phyloP scores from a whole-genome alignment of 148 eudicot species.

The Amaranthus hypochondriacus region DNA sequence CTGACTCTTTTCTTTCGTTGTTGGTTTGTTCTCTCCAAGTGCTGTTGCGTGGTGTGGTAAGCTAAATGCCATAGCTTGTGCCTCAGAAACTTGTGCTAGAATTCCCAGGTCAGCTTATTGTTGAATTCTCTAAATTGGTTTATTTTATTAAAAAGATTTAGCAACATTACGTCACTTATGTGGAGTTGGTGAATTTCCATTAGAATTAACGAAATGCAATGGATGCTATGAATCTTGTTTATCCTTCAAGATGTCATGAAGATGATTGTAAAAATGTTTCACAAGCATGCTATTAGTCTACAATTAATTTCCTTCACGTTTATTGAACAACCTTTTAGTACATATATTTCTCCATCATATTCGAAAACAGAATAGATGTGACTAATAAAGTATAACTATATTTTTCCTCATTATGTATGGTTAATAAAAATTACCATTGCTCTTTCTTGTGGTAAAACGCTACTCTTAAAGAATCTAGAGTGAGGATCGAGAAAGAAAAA shows the following conservation, averaged over 20 bases:
- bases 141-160: background rate
- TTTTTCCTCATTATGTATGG: background rate
- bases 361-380: background rate
- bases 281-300: background rate
- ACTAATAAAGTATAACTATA: background rate
- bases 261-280: background rate
- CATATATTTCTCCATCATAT: background rate
- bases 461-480: background rate
- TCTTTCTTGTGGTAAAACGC: background rate
- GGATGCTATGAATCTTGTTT: background rate
- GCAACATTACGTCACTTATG: background rate
- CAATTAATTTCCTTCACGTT: background rate
- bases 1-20: background rate
- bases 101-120: conserved; percentile 73
- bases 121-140: background rate
- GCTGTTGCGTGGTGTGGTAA: conserved; percentile 99
- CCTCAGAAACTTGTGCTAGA: conserved; percentile 98
- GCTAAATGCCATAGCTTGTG: conserved; percentile 95
- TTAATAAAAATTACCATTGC: background rate
- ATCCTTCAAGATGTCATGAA: background rate
- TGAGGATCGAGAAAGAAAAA: no score
- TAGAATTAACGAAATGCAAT: background rate
- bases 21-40: conserved; percentile 34
- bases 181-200: background rate
- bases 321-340: background rate